Conservation (phyloP, 768 basidiomycete species). For the Serendipita sp. region DNA sequence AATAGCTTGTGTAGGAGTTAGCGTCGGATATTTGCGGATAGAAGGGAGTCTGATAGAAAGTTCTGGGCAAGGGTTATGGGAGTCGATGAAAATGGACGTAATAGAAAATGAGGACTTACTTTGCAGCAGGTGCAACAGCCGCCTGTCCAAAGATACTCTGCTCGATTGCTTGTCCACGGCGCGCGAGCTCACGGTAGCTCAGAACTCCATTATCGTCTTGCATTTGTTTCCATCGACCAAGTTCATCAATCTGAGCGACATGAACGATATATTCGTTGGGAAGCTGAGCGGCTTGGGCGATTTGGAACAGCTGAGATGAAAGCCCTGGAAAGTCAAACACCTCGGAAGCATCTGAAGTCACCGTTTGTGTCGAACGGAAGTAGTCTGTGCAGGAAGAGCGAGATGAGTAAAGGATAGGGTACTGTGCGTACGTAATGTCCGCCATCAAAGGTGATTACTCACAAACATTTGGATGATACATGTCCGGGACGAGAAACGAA, state of each 20-base stretch:
- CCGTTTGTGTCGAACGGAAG: background rate
- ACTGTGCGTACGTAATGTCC: too few relatives aligned
- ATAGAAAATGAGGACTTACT: background rate
- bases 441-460: too few relatives aligned
- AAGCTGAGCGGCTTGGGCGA: background rate
- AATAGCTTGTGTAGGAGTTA: background rate
- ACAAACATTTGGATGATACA: background rate
- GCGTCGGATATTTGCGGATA: background rate
- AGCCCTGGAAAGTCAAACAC: conserved; percentile 4
- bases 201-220: background rate
- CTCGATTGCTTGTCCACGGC: background rate
- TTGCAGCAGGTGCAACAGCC: background rate
- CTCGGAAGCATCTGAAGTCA: background rate
- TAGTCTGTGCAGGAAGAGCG: background rate
- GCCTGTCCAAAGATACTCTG: background rate
- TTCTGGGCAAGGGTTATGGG: background rate
- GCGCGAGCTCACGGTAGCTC: conserved; percentile 2
- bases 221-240: conserved; percentile 4
- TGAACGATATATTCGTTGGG: background rate
- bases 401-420: too few relatives aligned
- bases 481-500: background rate
- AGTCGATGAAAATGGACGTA: background rate
- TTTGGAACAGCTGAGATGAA: background rate
- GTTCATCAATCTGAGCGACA: background rate
- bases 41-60: background rate